Evolutionary conservation across 176 grass and related monocot genomes (phyloP).

Genomic region (Thinopyrum elongatum): DNA sequence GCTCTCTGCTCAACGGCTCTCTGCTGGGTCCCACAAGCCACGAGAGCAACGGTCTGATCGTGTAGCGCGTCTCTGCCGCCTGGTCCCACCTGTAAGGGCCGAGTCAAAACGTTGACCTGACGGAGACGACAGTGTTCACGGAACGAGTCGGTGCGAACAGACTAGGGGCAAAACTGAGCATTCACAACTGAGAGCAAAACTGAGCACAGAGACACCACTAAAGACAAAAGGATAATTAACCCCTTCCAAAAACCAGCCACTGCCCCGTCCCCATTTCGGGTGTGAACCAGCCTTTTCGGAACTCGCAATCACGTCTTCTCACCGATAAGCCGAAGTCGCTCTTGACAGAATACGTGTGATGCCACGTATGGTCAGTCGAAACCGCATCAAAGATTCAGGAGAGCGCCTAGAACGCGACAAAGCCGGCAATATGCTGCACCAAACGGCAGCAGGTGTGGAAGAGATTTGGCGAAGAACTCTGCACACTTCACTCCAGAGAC

Average conservation of each 20-base stretch:
- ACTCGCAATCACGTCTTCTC: background rate
- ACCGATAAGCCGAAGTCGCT: background rate
- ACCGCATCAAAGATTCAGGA: background rate
- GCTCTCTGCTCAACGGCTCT: too few species aligned
- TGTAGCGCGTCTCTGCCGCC: too few species aligned
- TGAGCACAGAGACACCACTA: too few species aligned
- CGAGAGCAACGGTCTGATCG: too few species aligned
- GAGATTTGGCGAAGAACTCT: background rate
- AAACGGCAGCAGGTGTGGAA: background rate
- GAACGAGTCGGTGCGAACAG: too few species aligned
- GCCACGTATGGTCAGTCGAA: background rate
- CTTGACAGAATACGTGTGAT: background rate
- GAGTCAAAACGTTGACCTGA: too few species aligned
- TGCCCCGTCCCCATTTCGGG: background rate
- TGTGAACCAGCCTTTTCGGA: background rate
- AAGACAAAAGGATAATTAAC: too few species aligned
- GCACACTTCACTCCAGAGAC: background rate
- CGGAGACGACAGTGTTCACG: too few species aligned
- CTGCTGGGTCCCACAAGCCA: too few species aligned
- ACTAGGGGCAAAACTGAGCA: too few species aligned
- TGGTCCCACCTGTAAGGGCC: too few species aligned
- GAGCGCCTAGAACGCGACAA: background rate
- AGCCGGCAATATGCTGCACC: background rate
- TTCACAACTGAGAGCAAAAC: too few species aligned
- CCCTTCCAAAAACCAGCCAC: background rate